Percentiles rank a stretch among this genome's conserved stretches.
Evolutionary conservation across 345 rosid species (phyloP).

Genomic region (Alliaria petiolata): DNA sequence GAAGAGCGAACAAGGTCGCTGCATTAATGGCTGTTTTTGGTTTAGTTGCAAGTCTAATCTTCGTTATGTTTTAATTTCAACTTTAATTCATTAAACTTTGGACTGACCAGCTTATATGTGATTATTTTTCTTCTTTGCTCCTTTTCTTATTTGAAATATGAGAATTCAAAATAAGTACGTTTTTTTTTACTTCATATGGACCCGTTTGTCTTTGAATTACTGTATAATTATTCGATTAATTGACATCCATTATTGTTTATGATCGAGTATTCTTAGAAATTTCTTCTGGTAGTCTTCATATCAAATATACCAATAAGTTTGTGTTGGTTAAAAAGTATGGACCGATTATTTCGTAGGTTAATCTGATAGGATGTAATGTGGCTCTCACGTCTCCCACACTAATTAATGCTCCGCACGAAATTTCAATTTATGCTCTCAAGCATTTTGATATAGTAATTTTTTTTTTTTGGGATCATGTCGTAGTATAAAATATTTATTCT

Average conservation of each 20-base stretch:
- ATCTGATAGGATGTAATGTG: not conserved
- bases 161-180: not conserved
- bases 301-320: not conserved
- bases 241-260: too few relatives aligned
- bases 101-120: not conserved
- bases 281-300: too few relatives aligned
- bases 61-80: constrained; percentile 12
- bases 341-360: not conserved
- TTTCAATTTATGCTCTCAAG: not conserved
- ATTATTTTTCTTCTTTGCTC: not conserved
- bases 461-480: not conserved
- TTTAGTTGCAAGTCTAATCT: constrained; percentile 16
- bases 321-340: not conserved
- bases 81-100: not conserved
- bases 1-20: constrained; percentile 12
- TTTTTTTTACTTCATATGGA: not conserved
- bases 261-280: too few relatives aligned
- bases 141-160: not conserved
- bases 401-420: not conserved
- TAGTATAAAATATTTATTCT: too few relatives aligned
- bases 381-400: not conserved
- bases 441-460: not conserved
- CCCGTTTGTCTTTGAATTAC: not conserved
- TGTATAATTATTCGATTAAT: not conserved
- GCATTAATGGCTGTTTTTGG: constrained; percentile 13